Evolutionary conservation across 257 asterid genomes (phyloP), one percentile per base, ranked within the genome.

Genomic region (Voacanga thouarsii): DNA sequence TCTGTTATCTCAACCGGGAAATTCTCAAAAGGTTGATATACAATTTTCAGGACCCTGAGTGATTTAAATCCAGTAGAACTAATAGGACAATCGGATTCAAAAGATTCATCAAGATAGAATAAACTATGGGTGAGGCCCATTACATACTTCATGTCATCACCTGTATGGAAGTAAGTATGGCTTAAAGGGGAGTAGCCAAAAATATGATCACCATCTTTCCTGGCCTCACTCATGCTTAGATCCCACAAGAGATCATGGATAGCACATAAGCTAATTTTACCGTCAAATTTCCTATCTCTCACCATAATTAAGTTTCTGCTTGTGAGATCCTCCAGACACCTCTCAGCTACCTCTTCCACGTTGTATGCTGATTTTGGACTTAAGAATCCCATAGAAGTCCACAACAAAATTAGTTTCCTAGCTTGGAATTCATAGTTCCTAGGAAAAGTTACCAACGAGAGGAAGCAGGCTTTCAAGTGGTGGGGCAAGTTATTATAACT

Each of bases 351-450:
- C 26, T 77, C 69, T 74, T 81, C 85, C 23, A 74, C 11, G 24
- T 59, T 66, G 18, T 47, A 77, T 2, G 7, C 30, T 1, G 12
- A 56, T 2, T 57, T 49, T 23, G 69, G 45, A 24, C 70, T 4
- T 37, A 83, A 44, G 72, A 87, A 83, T 7, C 89, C 89, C 77
- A 81, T 83, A 6, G 89, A 87, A 39, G 75, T 51, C 88, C 84
- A 87, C 43, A 85, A 19, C 41, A 72, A 41, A 60, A 59, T 44
- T 10, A 87, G 71, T 45, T 74, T 75, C 80, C 71, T 26, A 26
- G 78, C 86, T 28, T 61, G 75, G 59, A 87, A 82, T 37, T 85
- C 86, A 73, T 47, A 26, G 78, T 83, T 74, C 75, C 76, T 80
- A 3, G 86, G 87, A 16, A 85, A 87, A 39, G 77, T 82, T 33